phyloP scores from a whole-genome alignment of 306 rosid genomes.

The Cyclanthera cordifolia region DNA sequence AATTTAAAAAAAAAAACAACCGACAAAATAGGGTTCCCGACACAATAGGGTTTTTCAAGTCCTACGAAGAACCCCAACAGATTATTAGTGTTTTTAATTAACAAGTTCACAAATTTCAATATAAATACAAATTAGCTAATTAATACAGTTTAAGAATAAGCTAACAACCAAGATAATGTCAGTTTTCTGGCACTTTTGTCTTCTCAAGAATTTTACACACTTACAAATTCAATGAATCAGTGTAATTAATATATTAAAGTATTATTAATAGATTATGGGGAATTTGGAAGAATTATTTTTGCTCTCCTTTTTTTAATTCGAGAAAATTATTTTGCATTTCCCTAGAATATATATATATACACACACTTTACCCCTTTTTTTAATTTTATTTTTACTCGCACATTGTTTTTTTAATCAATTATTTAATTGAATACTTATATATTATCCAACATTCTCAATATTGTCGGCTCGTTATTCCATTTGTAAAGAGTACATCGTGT shows the following conservation, averaged over 20 bases:
- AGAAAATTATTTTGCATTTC: neutral
- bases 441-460: constrained; percentile 5
- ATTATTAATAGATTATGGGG: neutral
- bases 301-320: too few relatives aligned
- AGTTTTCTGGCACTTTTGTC: neutral
- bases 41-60: neutral
- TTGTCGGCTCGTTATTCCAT: constrained; percentile 11
- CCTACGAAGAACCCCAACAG: too few relatives aligned
- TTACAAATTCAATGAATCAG: neutral
- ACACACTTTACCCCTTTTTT: neutral
- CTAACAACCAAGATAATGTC: neutral
- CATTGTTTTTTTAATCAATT: neutral
- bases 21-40: constrained; percentile 9
- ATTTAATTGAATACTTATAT: neutral
- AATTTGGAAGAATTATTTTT: neutral
- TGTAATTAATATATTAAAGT: neutral
- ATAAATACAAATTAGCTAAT: neutral
- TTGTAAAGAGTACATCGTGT: too few relatives aligned
- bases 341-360: too few relatives aligned
- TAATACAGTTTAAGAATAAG: neutral
- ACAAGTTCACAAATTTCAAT: too few relatives aligned
- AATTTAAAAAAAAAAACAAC: too few relatives aligned
- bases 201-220: neutral
- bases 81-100: too few relatives aligned
- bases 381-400: neutral